Conservation (phyloP, 2,329 filamentous ascomycete species). For the Grosmannia serpens region DNA sequence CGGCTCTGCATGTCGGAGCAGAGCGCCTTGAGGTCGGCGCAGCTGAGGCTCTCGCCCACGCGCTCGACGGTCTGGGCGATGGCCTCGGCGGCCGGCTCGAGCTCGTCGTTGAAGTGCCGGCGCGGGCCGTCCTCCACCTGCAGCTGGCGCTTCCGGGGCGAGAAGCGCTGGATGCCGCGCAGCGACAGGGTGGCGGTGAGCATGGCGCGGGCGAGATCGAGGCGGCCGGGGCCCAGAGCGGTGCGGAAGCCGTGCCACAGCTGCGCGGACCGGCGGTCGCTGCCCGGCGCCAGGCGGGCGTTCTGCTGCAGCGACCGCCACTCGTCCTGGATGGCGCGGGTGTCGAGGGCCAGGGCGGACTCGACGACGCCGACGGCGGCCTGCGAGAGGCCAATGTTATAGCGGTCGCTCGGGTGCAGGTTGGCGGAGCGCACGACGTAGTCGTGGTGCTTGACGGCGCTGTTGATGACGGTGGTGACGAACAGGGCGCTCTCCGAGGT, state of each 20-base stretch:
- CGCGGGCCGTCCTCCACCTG: constrained; percentile 33
- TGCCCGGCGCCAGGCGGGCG: constrained; percentile 48
- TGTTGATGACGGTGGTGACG: constrained; percentile 53
- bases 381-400: constrained; percentile 39
- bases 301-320: constrained; percentile 52
- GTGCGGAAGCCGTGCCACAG: constrained; percentile 71
- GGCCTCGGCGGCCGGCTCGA: constrained; percentile 41
- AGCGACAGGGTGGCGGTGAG: constrained; percentile 59
- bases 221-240: constrained; percentile 52
- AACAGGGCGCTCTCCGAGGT: constrained; percentile 33
- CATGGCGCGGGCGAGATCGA: constrained; percentile 64
- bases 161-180: constrained; percentile 64
- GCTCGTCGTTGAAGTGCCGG: constrained; percentile 65
- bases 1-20: constrained; percentile 50
- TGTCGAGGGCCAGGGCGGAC: constrained; percentile 57
- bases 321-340: constrained; percentile 57
- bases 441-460: constrained; percentile 50
- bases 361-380: constrained; percentile 54
- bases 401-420: constrained; percentile 29
- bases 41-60: constrained; percentile 59
- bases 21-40: constrained; percentile 59
- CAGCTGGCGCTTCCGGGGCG: constrained; percentile 35
- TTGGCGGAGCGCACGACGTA: constrained; percentile 46
- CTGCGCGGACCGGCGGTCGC: constrained; percentile 58
- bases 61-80: constrained; percentile 67